A percentile compares a stretch with the other conserved stretches of the same genome.
These are phyloP conservation scores for Moesziomyces parantarcticus DNA, from an alignment of 1,284 basidiomycete species.

Conservation along the genomic window DNA sequence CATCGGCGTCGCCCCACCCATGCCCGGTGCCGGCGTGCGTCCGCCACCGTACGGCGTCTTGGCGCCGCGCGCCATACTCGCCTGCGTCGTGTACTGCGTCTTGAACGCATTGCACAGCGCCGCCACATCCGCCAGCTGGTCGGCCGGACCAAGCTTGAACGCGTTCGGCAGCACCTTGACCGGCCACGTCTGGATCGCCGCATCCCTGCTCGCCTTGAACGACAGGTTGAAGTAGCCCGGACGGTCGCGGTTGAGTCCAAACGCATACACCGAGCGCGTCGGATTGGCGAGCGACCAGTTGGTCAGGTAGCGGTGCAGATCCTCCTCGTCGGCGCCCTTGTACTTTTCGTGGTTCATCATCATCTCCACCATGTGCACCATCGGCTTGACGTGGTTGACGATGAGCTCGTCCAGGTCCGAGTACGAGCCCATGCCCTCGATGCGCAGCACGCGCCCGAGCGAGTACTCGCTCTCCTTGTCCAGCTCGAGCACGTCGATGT, in stretches of 20 bases:
- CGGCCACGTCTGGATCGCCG: slow-evolving; percentile 67
- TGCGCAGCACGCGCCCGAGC: slow-evolving; percentile 78
- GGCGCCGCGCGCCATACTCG: slow-evolving; percentile 51
- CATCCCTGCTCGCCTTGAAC: slow-evolving; percentile 81
- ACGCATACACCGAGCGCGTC: slow-evolving; percentile 93
- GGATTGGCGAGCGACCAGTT: slow-evolving; percentile 83
- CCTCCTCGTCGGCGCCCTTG: slow-evolving; percentile 84
- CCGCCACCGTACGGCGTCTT: slow-evolving; percentile 54
- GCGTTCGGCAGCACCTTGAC: slow-evolving; percentile 65
- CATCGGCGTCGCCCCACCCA: slow-evolving; percentile 41
- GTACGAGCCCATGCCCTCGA: slow-evolving; percentile 83
- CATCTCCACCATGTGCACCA: slow-evolving; percentile 92
- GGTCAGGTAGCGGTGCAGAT: slow-evolving; percentile 72
- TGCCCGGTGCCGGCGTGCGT: slow-evolving; percentile 44
- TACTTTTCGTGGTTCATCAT: slow-evolving; percentile 96
- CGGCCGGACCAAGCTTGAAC: slow-evolving; percentile 64
- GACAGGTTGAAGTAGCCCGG: slow-evolving; percentile 94
- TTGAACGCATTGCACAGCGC: slow-evolving; percentile 67
- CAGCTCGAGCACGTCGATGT: slow-evolving; percentile 91
- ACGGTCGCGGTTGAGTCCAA: slow-evolving; percentile 86
- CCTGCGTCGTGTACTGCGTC: slow-evolving; percentile 65
- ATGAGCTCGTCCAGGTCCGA: slow-evolving; percentile 97
- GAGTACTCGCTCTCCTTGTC: slow-evolving; percentile 77
- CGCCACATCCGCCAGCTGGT: slow-evolving; percentile 63
- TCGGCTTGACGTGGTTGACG: slow-evolving; percentile 95